Evolutionary conservation across 306 rosid species (phyloP), one percentile per base, ranked within the genome.

Genomic region (Cucumis sativus): DNA sequence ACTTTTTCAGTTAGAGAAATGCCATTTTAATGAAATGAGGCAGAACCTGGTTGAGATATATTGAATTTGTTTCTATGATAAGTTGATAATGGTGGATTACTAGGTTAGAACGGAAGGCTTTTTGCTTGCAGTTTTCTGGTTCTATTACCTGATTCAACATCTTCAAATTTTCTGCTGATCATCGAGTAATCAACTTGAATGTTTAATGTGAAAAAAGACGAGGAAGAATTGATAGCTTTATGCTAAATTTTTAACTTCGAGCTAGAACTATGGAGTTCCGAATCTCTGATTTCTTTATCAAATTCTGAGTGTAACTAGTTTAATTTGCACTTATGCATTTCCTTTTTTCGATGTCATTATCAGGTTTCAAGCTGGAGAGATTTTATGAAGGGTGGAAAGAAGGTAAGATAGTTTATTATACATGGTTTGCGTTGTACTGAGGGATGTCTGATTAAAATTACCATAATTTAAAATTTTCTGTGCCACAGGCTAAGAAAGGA

Each of bases 301-400:
- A 35, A 37, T 58, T 75, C 7, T 55, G n/a, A 56, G 18, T 12
- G 18, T n/a, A 39, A 75, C 39, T 75, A n/a, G 39, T 55, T 39
- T 47, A 20, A 66, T 18, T n/a, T 58, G n/a, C 70, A 51, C 45
- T 72, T 13, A 8, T 10, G 17, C 47, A 18, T 8, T 57, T 77
- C 58, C 39, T 55, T 66, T 51, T 33, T 64, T 41, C 18, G 47
- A 35, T 37, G 80, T 81, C 17, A 60, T 82, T 55, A 35, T 87
- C 92, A 96, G 99, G 99, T 96, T 78, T 96, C 98, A 67, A 96
- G 99, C 84, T 92, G 99, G 99, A 91, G 99, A 82, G 98, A 96
- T 87, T 96, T 96, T 84, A 91, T 89, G 98, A 96, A 89, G 87
- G 87, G 91, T 68, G 99, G 99, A 83, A 96, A 92, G 92, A 95